Percentiles rank a stretch among this genome's conserved stretches.
phyloP scores from a whole-genome alignment of 2,329 filamentous ascomycete genomes.

The Arthrobotrys megalospora region DNA sequence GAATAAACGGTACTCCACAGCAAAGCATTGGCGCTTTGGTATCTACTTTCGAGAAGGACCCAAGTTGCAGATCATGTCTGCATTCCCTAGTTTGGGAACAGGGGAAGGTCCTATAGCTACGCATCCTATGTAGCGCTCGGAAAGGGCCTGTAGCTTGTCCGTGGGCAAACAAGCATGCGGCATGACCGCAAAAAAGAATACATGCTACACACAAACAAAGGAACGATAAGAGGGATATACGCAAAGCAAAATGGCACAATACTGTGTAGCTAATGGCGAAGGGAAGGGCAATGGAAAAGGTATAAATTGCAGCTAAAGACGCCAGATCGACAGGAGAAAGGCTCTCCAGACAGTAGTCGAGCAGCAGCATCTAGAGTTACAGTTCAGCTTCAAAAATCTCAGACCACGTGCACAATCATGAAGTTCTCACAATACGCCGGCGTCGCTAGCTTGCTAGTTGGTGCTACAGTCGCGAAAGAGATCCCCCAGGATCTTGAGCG shows the following conservation, averaged over 20 bases:
- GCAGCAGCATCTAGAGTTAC: conserved; percentile 13
- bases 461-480: conserved; percentile 54
- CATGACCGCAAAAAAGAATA: conserved; percentile 17
- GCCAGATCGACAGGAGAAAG: conserved; percentile 40
- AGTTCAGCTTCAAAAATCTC: conserved; percentile 19
- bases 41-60: conserved; percentile 31
- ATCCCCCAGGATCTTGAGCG: conserved; percentile 54
- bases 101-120: conserved; percentile 34
- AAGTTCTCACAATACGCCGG: conserved; percentile 56
- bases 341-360: conserved; percentile 27
- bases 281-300: conserved; percentile 7
- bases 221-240: conserved; percentile 38
- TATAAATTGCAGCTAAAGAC: conserved; percentile 45
- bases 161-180: conserved; percentile 28
- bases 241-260: conserved; percentile 27
- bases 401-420: conserved; percentile 40
- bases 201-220: neutral
- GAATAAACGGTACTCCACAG: conserved; percentile 11
- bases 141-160: conserved; percentile 10
- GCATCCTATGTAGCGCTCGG: conserved; percentile 1
- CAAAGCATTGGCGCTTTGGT: conserved; percentile 24
- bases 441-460: conserved; percentile 56
- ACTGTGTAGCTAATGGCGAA: conserved; percentile 7
- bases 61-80: conserved; percentile 43
- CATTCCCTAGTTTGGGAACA: conserved; percentile 15